Base-by-base conservation (phyloP, 768 basidiomycete species). In the Leccinum incarnatum region DNA sequence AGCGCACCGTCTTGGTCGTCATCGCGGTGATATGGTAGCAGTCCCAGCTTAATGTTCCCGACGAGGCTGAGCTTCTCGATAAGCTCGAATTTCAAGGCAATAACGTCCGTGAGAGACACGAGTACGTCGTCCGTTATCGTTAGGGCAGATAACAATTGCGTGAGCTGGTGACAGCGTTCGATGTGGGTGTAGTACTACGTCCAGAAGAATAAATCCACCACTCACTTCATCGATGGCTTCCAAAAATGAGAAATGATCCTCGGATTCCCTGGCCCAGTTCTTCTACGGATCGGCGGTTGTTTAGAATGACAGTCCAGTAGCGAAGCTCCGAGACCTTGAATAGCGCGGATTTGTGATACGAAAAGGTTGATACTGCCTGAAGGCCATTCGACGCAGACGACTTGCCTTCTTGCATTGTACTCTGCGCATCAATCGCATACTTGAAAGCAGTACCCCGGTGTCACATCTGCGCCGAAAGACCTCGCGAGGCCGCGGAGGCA, bases 251-350 rank as follows among this genome's bases (percentile, higher is more conserved):
- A 83, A 58, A 17, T 66, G 61, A n/a, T 75, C 72, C 8, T 78
- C 76, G 0, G 77, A 67, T 4, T 76, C 77, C 46, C 66, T 77
- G 1, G 70, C 27, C 62, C 4, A 82, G 27, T 42, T 82, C 81
- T 2, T 80, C 74, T 12, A 80, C 58, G 9, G 72, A 57, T 21
- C 66, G 55, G 1, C 60, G 61, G 5, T 72, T 68, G n/a, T 65
- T 69, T 0, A 77, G 59, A 10, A 82, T 51, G 23, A 82, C 73
- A 0, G 69, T 56, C 81, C 81, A 83, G 7, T 27, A 11, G 14
- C 23, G 10, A 8, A 17, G 19, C 7, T 23, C 51, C 3, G 51
- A 12, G n/a, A 52, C 51, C 32, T 52, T 52, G 51, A 52, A 52
- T 19, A 21, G 32, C 12, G 14, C 4, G 11, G 32, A 23, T 14